Evolutionary conservation across 1,284 basidiomycete species (phyloP).

Genomic region (Trichosporon ovoides): DNA sequence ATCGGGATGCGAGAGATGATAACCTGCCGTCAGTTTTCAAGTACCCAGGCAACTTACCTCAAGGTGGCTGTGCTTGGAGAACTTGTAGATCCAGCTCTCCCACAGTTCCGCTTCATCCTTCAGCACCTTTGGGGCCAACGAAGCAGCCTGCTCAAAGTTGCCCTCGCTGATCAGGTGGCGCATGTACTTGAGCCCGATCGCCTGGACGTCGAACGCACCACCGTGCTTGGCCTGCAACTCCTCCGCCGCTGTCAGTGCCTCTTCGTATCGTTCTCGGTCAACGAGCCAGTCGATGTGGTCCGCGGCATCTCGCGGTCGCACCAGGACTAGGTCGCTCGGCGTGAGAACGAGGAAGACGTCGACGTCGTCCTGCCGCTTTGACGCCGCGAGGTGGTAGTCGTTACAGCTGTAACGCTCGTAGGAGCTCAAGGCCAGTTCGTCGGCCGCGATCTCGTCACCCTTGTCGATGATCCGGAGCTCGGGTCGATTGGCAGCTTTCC

Average conservation of each 20-base stretch:
- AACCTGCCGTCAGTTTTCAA: constrained; percentile 51
- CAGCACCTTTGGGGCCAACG: constrained; percentile 80
- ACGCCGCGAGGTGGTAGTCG: constrained; percentile 69
- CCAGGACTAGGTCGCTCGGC: constrained; percentile 79
- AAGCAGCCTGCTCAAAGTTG: constrained; percentile 75
- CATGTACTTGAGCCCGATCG: constrained; percentile 78
- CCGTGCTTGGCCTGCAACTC: constrained; percentile 52
- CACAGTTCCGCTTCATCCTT: constrained; percentile 71
- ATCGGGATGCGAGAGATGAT: constrained; percentile 89
- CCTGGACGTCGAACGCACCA: constrained; percentile 57
- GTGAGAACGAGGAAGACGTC: constrained; percentile 69
- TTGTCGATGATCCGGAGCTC: constrained; percentile 88
- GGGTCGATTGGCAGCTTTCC: constrained; percentile 77
- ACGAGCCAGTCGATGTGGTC: constrained; percentile 94
- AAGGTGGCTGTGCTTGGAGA: constrained; percentile 70
- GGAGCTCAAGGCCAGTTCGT: constrained; percentile 72
- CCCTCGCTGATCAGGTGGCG: constrained; percentile 69
- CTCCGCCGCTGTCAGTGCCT: constrained; percentile 82
- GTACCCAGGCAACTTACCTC: neutral
- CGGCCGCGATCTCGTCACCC: constrained; percentile 84
- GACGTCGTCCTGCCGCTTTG: constrained; percentile 35
- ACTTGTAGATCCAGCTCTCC: constrained; percentile 93
- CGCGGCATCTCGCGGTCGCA: constrained; percentile 73
- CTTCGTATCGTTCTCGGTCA: constrained; percentile 76
- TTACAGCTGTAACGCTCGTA: constrained; percentile 86